phyloP scores from a whole-genome alignment of 257 asterid species.

The Nicotiana knightiana region DNA sequence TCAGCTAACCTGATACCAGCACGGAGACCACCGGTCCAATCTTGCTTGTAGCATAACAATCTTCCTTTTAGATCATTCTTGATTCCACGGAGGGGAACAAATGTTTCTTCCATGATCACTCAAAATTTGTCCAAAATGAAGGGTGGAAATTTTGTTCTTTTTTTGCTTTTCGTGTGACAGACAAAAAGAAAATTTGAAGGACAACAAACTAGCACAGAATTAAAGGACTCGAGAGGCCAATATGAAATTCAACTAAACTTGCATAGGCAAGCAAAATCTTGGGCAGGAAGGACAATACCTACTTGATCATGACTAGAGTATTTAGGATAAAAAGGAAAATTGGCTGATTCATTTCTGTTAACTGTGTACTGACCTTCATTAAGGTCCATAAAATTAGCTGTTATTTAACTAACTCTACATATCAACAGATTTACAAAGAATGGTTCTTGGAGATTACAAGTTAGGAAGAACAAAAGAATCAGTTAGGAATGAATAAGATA shows the following conservation, averaged over 20 bases:
- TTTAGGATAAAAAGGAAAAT: not conserved
- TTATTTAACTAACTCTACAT: constrained; percentile 5
- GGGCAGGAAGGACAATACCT: constrained; percentile 15
- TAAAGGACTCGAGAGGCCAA: constrained; percentile 14
- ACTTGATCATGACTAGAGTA: constrained; percentile 4
- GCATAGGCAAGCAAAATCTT: constrained; percentile 1
- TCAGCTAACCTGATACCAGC: constrained; percentile 76
- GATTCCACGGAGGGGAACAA: constrained; percentile 87
- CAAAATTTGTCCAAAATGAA: constrained; percentile 8
- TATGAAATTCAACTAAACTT: constrained; percentile 6
- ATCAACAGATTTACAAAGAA: constrained; percentile 13
- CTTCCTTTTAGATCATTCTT: constrained; percentile 85
- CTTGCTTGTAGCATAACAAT: constrained; percentile 80
- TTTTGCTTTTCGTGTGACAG: not conserved
- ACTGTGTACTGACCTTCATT: constrained; percentile 12
- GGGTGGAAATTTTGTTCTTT: not conserved
- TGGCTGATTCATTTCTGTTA: constrained; percentile 2
- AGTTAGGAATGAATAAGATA: not conserved
- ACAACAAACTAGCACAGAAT: not conserved
- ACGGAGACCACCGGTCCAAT: constrained; percentile 75
- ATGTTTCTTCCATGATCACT: constrained; percentile 75
- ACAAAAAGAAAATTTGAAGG: not conserved
- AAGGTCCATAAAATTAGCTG: constrained; percentile 3
- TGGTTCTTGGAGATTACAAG: not conserved
- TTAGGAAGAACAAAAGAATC: constrained; percentile 13